Evolutionary conservation across 768 basidiomycete species (phyloP).

Genomic region (Boletus insuetus): DNA sequence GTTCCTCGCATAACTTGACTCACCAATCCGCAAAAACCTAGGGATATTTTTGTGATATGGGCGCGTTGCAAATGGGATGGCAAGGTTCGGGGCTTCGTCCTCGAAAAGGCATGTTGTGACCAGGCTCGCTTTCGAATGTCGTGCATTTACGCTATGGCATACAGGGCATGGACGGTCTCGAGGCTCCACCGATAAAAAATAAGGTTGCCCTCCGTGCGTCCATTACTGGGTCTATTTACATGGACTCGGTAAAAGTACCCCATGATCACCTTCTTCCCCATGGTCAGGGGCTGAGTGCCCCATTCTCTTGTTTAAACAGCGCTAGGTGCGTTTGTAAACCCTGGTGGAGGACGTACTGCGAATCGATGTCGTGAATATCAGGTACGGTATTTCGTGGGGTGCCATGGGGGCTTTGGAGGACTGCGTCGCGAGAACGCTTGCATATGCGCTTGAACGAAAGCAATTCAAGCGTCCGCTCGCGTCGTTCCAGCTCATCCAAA

Average conservation of each 20-base stretch:
- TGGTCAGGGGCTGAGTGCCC: slow-evolving; percentile 72
- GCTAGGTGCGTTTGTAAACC: slow-evolving; percentile 49
- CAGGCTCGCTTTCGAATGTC: not conserved
- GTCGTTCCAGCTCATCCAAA: slow-evolving; percentile 96
- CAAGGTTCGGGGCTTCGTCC: slow-evolving; percentile 84
- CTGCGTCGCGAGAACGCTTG: slow-evolving; percentile 71
- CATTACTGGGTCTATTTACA: slow-evolving; percentile 82
- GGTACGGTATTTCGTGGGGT: slow-evolving; percentile 91
- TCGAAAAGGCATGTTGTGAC: slow-evolving; percentile 68
- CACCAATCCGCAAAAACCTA: slow-evolving; percentile 27
- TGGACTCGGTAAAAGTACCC: slow-evolving; percentile 84
- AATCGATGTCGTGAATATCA: slow-evolving; percentile 18
- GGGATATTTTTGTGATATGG: slow-evolving; percentile 92
- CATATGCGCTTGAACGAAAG: slow-evolving; percentile 84
- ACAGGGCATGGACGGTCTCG: slow-evolving; percentile 80
- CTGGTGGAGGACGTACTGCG: not conserved
- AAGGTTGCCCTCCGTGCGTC: slow-evolving; percentile 90
- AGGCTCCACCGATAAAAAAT: slow-evolving; percentile 86
- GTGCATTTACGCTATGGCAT: not conserved
- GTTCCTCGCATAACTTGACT: slow-evolving; percentile 4
- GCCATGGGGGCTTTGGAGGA: slow-evolving; percentile 96
- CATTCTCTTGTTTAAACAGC: slow-evolving; percentile 92
- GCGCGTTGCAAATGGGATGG: slow-evolving; percentile 93
- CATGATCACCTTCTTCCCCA: slow-evolving; percentile 76
- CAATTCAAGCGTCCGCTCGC: slow-evolving; percentile 91